These are phyloP conservation scores for Aaosphaeria arxii DNA, from an alignment of 2,329 filamentous ascomycete genomes.

Conservation along the genomic window DNA sequence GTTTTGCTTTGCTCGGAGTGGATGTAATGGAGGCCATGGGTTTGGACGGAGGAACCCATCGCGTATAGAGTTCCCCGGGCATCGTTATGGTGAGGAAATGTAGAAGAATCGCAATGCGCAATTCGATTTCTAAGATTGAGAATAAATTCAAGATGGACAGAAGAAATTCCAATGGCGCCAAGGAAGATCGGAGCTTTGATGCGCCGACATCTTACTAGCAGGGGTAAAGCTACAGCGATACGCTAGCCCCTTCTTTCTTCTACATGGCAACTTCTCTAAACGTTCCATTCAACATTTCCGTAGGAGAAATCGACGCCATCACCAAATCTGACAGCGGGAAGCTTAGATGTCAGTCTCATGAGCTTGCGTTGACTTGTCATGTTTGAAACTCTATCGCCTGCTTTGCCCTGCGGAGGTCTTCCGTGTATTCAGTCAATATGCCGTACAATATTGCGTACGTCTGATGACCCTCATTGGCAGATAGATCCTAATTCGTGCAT, in stretches of 20 bases:
- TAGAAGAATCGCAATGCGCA: constrained; percentile 1
- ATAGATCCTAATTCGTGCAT: neutral
- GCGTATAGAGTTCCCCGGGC: constrained; percentile 46
- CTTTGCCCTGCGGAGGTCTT: constrained; percentile 8
- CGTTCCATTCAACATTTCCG: no score
- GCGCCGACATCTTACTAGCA: no score
- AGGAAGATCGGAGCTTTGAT: constrained; percentile 24
- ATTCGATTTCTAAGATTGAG: neutral
- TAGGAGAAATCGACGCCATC: no score
- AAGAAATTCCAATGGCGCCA: constrained; percentile 20
- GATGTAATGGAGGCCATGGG: neutral
- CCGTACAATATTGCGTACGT: constrained; percentile 68
- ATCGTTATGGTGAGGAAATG: constrained; percentile 27
- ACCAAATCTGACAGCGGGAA: no score
- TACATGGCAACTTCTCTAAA: no score
- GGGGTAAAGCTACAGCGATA: no score
- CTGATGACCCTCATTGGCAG: neutral
- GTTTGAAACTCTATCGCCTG: no score
- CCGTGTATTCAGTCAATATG: constrained; percentile 45
- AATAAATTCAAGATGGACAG: neutral
- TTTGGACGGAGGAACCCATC: constrained; percentile 33
- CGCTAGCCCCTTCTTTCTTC: no score
- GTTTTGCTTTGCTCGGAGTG: no score
- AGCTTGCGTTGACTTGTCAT: no score
- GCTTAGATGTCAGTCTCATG: no score